Evolutionary conservation across 208 protist species (phyloP), one percentile per base, ranked within the genome.

Genomic region (Endotrypanum monterogeii): DNA sequence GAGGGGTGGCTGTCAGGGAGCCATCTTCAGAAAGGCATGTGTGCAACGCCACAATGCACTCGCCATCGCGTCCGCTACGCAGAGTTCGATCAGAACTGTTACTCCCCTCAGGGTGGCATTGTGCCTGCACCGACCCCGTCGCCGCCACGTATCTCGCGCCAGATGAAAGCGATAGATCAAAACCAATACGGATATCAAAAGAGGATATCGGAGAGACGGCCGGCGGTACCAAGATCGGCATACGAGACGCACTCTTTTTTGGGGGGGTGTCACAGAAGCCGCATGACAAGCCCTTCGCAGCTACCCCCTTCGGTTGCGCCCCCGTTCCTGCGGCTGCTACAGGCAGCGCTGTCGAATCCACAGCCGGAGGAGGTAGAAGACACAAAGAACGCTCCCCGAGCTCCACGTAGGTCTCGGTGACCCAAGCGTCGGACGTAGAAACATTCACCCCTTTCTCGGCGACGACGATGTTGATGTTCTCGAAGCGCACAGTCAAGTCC

Each of bases 401-500:
- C 55, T 65, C 39, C 46, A 80, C 69, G 37, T 61, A 80, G 1
- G 76, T 41, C 28, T 67, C 70, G 11, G 62, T 3, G 11, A 25
- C 54, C 12, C 35, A 2, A 7, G 11, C 51, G 51, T 30, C 48
- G 14, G 8, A 23, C 9, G 28, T n/a, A 9, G 7, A n/a, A 35
- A 51, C 20, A 23, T 32, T 4, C n/a, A 35, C 54, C 25, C 7
- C 55, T 51, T 44, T n/a, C n/a, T n/a, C 41, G 3, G 37, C 69
- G 12, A 76, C 54, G 4, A 80, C 63, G 11, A 79, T 58, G 7
- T 51, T 48, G 28, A 80, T 65, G 20, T 72, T 30, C 55, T 76
- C 76, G 56, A 80, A 80, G 48, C 73, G 72, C 69, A 76, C 76
- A 2, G 76, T 80, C 62, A 80, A 4, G 52, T 80, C 70, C 1